Evolutionary conservation across 192 early-diverging fungal genomes (phyloP).

Genomic region (Backusella tarrabulga): DNA sequence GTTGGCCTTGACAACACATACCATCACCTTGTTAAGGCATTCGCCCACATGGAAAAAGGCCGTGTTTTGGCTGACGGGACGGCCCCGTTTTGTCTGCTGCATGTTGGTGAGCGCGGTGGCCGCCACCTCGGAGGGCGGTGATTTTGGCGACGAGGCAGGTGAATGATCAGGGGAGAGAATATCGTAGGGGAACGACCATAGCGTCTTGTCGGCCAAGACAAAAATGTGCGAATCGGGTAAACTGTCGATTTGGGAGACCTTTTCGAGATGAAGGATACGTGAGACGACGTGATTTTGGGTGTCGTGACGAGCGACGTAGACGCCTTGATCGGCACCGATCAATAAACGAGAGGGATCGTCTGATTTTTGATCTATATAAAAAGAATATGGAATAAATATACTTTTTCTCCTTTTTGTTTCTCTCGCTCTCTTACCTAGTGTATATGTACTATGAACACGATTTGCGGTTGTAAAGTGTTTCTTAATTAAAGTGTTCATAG

Average conservation of each 20-base stretch:
- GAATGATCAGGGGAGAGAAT: conserved; percentile 10
- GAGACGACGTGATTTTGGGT: conserved; percentile 15
- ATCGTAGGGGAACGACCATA: conserved; percentile 56
- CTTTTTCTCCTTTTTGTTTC: not conserved
- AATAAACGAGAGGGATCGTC: conserved; percentile 40
- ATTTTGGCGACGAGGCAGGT: not conserved
- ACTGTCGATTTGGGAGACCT: conserved; percentile 83
- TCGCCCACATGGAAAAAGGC: conserved; percentile 35
- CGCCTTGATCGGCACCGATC: conserved; percentile 80
- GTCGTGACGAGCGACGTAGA: conserved; percentile 53
- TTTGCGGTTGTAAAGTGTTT: conserved; percentile 46
- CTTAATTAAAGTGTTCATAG: conserved; percentile 48
- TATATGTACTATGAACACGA: conserved; percentile 52
- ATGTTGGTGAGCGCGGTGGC: not conserved
- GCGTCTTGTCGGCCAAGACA: conserved; percentile 76
- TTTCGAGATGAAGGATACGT: conserved; percentile 70
- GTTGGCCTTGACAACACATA: conserved; percentile 31
- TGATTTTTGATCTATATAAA: not conserved
- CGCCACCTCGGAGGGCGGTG: not conserved
- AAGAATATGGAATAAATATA: not conserved
- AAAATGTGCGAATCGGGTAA: conserved; percentile 75
- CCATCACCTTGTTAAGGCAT: conserved; percentile 23
- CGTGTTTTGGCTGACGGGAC: conserved; percentile 23
- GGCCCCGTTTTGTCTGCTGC: conserved; percentile 36
- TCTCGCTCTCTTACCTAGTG: conserved; percentile 32